A percentile compares a stretch with the other conserved stretches of the same genome.
These are phyloP conservation scores for Esteya vermicola DNA, from an alignment of 2,329 filamentous ascomycete genomes.

Conservation along the genomic window DNA sequence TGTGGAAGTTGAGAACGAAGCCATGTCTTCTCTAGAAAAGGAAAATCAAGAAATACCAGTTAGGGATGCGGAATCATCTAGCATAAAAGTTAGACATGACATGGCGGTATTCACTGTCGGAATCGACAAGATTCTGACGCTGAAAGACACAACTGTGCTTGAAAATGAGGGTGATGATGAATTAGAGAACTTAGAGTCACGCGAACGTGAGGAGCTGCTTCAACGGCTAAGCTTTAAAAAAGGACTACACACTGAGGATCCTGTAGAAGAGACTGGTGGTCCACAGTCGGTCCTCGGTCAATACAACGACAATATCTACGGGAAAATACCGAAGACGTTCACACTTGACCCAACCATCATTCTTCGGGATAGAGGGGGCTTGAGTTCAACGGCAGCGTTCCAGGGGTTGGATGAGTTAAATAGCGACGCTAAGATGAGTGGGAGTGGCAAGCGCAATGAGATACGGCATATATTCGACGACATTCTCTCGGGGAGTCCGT, in stretches of 20 bases:
- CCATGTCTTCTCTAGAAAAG: slow-evolving; percentile 41
- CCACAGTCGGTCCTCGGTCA: slow-evolving; percentile 63
- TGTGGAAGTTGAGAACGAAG: slow-evolving; percentile 58
- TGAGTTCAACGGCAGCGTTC: neutral
- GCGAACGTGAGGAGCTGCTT: slow-evolving; percentile 56
- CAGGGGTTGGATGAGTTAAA: too few relatives aligned
- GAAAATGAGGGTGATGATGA: slow-evolving; percentile 80
- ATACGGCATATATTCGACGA: slow-evolving; percentile 56
- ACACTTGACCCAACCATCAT: slow-evolving; percentile 70
- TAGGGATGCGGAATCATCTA: slow-evolving; percentile 49
- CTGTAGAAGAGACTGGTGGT: too few relatives aligned
- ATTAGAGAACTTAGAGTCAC: slow-evolving; percentile 61
- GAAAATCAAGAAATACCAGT: neutral
- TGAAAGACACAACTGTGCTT: slow-evolving; percentile 85
- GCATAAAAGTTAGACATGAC: slow-evolving; percentile 86
- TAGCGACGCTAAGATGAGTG: too few relatives aligned
- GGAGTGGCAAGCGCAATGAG: slow-evolving; percentile 44
- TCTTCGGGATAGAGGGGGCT: slow-evolving; percentile 26
- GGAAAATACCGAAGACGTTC: slow-evolving; percentile 79
- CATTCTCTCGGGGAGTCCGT: slow-evolving; percentile 47
- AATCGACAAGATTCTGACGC: slow-evolving; percentile 77
- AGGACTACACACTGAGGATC: slow-evolving; percentile 58
- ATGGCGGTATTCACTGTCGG: slow-evolving; percentile 65
- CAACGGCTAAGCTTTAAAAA: slow-evolving; percentile 80
- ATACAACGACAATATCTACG: slow-evolving; percentile 89